Percentiles rank a stretch among this genome's conserved stretches.
Evolutionary conservation across 768 basidiomycete species (phyloP).

Genomic region (Mycena latifolia): DNA sequence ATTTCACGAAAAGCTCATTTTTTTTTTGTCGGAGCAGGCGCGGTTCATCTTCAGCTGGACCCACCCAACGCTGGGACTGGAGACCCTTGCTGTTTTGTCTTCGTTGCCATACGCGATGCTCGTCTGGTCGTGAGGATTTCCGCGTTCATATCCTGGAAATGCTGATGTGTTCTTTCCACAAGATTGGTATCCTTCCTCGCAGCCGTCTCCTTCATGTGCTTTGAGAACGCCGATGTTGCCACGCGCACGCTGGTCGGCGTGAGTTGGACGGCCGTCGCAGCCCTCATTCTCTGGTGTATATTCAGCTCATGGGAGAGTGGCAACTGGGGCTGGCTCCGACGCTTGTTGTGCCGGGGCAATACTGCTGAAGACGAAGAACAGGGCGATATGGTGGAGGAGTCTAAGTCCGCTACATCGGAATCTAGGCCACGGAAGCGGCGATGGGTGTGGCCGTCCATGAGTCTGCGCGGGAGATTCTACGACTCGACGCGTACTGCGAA

Average conservation of each 20-base stretch:
- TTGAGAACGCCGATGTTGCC: constrained; percentile 40
- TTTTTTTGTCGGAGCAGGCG: too few relatives aligned
- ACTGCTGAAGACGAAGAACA: too few relatives aligned
- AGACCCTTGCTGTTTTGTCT: constrained; percentile 65
- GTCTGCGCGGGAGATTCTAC: too few relatives aligned
- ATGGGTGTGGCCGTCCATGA: too few relatives aligned
- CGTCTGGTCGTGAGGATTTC: constrained; percentile 67
- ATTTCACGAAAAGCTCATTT: background rate
- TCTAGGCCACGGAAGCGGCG: too few relatives aligned
- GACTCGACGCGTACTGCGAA: too few relatives aligned
- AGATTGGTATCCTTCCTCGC: constrained; percentile 37
- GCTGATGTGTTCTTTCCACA: too few relatives aligned
- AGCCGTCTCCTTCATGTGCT: constrained; percentile 53
- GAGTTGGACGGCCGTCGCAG: constrained; percentile 42
- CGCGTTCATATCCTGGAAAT: background rate
- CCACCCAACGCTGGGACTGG: constrained; percentile 52
- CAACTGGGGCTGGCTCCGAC: constrained; percentile 17
- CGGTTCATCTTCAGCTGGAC: constrained; percentile 32
- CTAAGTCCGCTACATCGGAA: too few relatives aligned
- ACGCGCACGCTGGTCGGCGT: constrained; percentile 46
- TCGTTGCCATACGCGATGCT: constrained; percentile 68
- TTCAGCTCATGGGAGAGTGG: constrained; percentile 54
- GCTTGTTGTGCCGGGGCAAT: too few relatives aligned
- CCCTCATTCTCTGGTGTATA: constrained; percentile 60
- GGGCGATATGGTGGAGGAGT: too few relatives aligned